Conservation (phyloP, 352 stramenopile species). For the Globisporangium paddicum region DNA sequence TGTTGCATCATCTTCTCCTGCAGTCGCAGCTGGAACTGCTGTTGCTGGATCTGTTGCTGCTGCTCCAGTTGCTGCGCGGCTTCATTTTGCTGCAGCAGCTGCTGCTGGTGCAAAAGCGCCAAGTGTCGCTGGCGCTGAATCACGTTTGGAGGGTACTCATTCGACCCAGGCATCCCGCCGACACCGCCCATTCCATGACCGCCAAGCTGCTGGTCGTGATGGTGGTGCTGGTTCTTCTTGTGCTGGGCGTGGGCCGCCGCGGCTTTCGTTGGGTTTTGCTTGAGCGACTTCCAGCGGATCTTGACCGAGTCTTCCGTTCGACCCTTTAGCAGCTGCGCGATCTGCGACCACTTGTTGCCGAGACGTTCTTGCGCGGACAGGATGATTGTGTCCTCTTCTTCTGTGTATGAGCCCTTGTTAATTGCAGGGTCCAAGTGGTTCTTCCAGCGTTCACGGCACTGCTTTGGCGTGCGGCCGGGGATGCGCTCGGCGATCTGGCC, state of each 20-base stretch:
- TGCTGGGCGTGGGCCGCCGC: conserved; percentile 69
- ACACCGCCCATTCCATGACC: not conserved
- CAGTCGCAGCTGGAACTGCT: conserved; percentile 49
- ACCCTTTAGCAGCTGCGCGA: conserved; percentile 90
- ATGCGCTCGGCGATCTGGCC: conserved; percentile 90
- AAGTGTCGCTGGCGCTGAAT: conserved; percentile 58
- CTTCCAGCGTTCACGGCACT: conserved; percentile 90
- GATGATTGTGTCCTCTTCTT: conserved; percentile 93
- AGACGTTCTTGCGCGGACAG: conserved; percentile 86
- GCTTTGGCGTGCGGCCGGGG: conserved; percentile 89
- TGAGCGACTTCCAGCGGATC: conserved; percentile 89
- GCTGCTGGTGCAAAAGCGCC: conserved; percentile 68
- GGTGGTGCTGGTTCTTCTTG: conserved; percentile 75
- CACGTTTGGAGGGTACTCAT: conserved; percentile 32
- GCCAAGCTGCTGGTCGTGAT: conserved; percentile 18
- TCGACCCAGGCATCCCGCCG: conserved; percentile 36
- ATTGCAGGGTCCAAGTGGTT: conserved; percentile 90
- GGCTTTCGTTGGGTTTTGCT: conserved; percentile 81
- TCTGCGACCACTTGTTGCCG: conserved; percentile 96
- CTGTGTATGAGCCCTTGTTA: conserved; percentile 94
- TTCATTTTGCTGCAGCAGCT: conserved; percentile 60
- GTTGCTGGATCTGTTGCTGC: conserved; percentile 70
- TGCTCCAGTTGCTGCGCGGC: conserved; percentile 61
- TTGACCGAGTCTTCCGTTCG: conserved; percentile 93
- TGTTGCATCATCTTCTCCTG: conserved; percentile 62